These are phyloP conservation scores for Rhizoclosmatium globosum DNA, from an alignment of 192 early-diverging fungal genomes.

Conservation along the genomic window DNA sequence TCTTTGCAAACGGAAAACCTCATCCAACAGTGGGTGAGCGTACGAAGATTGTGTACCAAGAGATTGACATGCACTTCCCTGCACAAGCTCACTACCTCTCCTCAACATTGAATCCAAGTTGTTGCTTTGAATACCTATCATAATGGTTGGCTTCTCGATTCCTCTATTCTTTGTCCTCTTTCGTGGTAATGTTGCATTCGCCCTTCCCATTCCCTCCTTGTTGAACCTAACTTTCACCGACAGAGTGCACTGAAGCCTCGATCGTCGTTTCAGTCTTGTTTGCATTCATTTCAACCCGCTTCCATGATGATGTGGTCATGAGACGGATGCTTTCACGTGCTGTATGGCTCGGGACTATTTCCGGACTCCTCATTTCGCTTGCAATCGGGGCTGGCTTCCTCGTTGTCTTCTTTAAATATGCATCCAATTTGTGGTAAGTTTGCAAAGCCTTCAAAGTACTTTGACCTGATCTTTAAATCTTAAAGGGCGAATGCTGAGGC, in stretches of 20 bases:
- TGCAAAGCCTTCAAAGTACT: not conserved
- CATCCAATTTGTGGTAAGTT: conserved; percentile 51
- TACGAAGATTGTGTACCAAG: no score
- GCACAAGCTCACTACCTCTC: no score
- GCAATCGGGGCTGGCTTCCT: conserved; percentile 81
- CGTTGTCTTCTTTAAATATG: conserved; percentile 73
- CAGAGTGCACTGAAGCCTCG: conserved; percentile 73
- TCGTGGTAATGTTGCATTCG: conserved; percentile 26
- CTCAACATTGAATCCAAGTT: no score
- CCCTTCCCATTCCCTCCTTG: not conserved
- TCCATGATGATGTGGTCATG: not conserved
- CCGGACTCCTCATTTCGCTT: conserved; percentile 73
- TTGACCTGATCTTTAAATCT: not conserved
- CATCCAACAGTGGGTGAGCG: no score
- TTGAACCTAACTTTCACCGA: not conserved
- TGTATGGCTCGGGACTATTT: conserved; percentile 77
- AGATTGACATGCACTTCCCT: not conserved
- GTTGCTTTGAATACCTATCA: no score
- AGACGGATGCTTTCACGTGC: conserved; percentile 28
- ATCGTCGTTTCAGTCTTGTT: conserved; percentile 88
- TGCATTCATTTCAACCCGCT: conserved; percentile 62
- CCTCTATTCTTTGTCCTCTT: conserved; percentile 58
- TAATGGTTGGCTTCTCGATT: conserved; percentile 39
- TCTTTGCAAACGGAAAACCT: no score
- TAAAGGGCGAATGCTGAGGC: conserved; percentile 52